A percentile compares a stretch with the other conserved stretches of the same genome.
These are phyloP conservation scores for Cinchona pubescens DNA, from an alignment of 257 asterid species.

Conservation along the genomic window DNA sequence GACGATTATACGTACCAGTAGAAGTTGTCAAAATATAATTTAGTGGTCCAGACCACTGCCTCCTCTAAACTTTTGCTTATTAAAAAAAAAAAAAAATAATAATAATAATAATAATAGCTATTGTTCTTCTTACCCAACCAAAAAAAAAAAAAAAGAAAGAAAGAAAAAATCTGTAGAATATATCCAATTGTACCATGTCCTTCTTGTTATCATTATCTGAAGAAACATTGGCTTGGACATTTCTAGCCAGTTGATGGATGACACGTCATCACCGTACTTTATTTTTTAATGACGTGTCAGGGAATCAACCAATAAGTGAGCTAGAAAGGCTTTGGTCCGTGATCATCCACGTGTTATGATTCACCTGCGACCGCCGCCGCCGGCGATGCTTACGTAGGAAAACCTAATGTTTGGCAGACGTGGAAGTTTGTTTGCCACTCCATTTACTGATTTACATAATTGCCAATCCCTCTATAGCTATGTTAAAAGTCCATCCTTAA, in stretches of 20 bases:
- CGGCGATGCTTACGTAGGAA: background rate
- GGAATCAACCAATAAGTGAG: slow-evolving; percentile 14
- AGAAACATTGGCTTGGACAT: background rate
- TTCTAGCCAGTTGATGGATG: background rate
- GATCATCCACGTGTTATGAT: slow-evolving; percentile 25
- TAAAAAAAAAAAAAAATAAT: no score
- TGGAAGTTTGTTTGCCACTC: slow-evolving; percentile 3
- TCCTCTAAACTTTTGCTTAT: no score
- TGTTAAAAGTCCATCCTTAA: no score
- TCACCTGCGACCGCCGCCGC: background rate
- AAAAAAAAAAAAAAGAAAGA: no score
- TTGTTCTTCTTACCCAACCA: no score
- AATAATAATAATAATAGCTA: no score
- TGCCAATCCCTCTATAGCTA: background rate
- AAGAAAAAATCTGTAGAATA: no score
- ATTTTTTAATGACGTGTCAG: slow-evolving; percentile 26
- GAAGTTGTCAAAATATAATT: no score
- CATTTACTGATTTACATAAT: no score
- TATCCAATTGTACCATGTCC: background rate
- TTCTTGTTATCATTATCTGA: background rate
- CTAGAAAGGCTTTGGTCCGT: slow-evolving; percentile 26
- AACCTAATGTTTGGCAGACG: background rate
- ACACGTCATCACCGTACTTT: background rate
- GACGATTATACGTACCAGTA: no score
- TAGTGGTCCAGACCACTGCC: no score